Evolutionary conservation across 345 rosid species (phyloP), one percentile per base, ranked within the genome.

Genomic region (Cardamine occulta): DNA sequence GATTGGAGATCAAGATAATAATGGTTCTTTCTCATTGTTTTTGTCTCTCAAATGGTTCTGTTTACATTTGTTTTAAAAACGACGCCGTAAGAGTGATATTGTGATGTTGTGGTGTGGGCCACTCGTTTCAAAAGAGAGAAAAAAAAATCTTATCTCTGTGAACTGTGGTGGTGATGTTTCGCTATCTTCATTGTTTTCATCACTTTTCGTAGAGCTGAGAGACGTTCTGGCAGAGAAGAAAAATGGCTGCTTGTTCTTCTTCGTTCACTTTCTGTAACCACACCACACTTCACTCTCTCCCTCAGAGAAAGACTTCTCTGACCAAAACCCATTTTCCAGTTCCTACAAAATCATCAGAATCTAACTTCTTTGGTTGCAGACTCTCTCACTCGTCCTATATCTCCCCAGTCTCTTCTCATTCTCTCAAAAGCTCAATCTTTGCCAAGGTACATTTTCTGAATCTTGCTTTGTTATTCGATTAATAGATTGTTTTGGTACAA

Each of bases 381-480:
- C 61, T 91, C 62, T 85, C 93, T 61, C 73, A 68, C 70, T 68
- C 90, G 19, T 44, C 85, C 61, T 70, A 82, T 61, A 34, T 51
- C 47, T 35, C 87, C 6, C 15, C 76, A 63, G 78, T 85, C 49
- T 62, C 83, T 81, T 75, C 86, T 29, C 48, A 65, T 84, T 66
- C 77, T 18, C 23, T 67, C 23, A 91, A 79, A 80, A 68, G 59
- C 44, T 35, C 81, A 65, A 78, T 94, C 83, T 72, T 66, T 74
- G 93, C 98, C 45, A 87, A 91, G 97, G 97, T 94, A 86, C 93
- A 82, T 85, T 85, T 85, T 65, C n/a, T 0, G 2, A 58, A 26
- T 35, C 73, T 23, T 48, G 26, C 44, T 12, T 39, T 39, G 7
- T 11, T 23, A 11, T 59, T 29, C 31, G 4, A 73, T 39, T 48